Base-by-base conservation (phyloP, 1,139 yeast species). In the Pichia sp. region DNA sequence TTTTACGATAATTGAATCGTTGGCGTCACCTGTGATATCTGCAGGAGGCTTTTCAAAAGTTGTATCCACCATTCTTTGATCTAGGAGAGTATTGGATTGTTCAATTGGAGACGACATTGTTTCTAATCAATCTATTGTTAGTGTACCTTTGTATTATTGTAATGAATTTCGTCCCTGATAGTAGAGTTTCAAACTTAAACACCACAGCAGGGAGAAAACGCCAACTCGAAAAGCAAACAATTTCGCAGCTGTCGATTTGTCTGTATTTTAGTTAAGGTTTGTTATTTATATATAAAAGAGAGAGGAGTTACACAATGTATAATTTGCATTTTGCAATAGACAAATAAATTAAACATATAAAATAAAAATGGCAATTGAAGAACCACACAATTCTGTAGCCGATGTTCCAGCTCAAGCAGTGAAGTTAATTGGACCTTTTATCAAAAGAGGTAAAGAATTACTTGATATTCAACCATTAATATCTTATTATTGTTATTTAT, bases 401-500 rank as follows among this genome's bases (percentile, higher is more conserved):
- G 31, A 46, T 1, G 47, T 58, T 5, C 71, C 71, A 7, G 45
- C 41, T 0, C 51, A 55, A 2, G 52, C 67, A 1, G 54, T 60
- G 46, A 76, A 73, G 54, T 49, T 61, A 1, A 66, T 76, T 27
- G 60, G 69, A 0, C 73, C 78, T 0, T 78, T 61, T 52, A 63
- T 78, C 24, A 62, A 67, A 4, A 66, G 84, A 16, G 67, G 83
- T n/a, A 58, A 59, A 11, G 86, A 80, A 53, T 55, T 80, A 34
- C 66, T 62, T n/a, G 47, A 56, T 1, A 70, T 68, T 23, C 77
- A 79, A 48, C 82, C 84, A 0, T 63, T 76, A 12, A 70, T 80
- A 29, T 67, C 82, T 24, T 80, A 79, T 59, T 78, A 73, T 58
- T 78, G 84, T 60, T 71, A 72, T 57, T 59, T 76, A 34, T 79